Evolutionary conservation across 495 filamentous ascomycete species (phyloP).

Genomic region (Talaromyces ruber): DNA sequence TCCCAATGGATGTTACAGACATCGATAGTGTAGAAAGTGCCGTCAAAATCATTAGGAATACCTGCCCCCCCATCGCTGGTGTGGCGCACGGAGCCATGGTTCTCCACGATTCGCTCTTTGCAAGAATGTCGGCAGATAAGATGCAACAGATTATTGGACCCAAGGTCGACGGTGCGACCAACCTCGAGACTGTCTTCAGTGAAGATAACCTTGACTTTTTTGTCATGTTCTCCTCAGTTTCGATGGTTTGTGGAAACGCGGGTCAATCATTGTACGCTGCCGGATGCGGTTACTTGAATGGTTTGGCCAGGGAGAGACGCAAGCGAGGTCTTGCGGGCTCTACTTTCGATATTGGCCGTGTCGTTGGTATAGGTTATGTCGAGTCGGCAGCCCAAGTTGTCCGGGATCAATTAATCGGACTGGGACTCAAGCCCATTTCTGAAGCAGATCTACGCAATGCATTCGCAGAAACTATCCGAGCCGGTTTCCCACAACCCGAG

Average conservation of each 20-base stretch:
- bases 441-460: constrained; percentile 45
- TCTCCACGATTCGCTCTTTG: constrained; percentile 12
- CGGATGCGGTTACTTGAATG: constrained; percentile 41
- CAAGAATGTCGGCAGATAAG: constrained; percentile 5
- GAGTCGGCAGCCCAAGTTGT: too few relatives aligned
- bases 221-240: constrained; percentile 46
- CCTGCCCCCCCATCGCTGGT: constrained; percentile 11
- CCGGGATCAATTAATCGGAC: too few relatives aligned
- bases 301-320: constrained; percentile 18
- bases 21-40: constrained; percentile 6
- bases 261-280: constrained; percentile 53
- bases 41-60: not conserved
- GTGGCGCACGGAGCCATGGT: constrained; percentile 18
- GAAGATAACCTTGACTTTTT: constrained; percentile 49
- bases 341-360: constrained; percentile 19
- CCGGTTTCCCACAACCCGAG: not conserved
- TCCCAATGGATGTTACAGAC: constrained; percentile 10
- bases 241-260: constrained; percentile 40
- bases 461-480: constrained; percentile 14
- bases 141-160: constrained; percentile 10
- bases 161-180: constrained; percentile 17
- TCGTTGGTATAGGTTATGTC: constrained; percentile 36
- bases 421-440: constrained; percentile 13
- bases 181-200: constrained; percentile 20
- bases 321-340: constrained; percentile 18